phyloP scores from a whole-genome alignment of 768 basidiomycete genomes.

The Lactarius vividus region DNA sequence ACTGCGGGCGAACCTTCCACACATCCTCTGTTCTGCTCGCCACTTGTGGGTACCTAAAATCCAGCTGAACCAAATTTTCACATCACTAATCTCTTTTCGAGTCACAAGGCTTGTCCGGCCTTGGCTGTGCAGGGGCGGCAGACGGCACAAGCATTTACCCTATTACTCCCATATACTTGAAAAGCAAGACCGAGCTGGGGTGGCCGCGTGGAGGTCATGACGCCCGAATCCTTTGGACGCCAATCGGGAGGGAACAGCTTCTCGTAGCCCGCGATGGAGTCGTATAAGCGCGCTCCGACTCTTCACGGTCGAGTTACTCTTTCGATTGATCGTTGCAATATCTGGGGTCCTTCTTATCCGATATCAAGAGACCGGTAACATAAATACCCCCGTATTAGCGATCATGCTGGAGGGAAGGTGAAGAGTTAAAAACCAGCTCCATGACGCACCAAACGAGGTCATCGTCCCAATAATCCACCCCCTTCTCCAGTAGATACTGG shows the following conservation, averaged over 20 bases:
- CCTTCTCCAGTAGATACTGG: neutral
- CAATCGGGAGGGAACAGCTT: neutral
- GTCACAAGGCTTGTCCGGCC: neutral
- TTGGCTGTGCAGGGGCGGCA: neutral
- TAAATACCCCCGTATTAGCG: neutral
- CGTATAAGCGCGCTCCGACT: neutral
- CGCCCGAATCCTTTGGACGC: neutral
- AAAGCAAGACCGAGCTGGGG: too few species aligned
- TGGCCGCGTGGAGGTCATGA: neutral
- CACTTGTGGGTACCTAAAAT: neutral
- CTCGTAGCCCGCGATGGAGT: neutral
- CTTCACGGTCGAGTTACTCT: neutral
- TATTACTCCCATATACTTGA: neutral
- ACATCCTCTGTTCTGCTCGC: neutral
- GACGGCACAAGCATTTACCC: neutral
- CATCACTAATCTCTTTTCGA: neutral
- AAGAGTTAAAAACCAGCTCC: conserved; percentile 1
- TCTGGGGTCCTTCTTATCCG: conserved; percentile 3
- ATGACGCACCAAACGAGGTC: neutral
- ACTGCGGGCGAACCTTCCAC: neutral
- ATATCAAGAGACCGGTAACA: neutral
- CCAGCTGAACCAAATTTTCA: neutral
- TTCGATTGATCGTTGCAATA: neutral
- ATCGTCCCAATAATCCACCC: neutral
- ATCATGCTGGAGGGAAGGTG: neutral